Evolutionary conservation across 495 filamentous ascomycete species (phyloP).

Genomic region (Jackrogersella multiformis): DNA sequence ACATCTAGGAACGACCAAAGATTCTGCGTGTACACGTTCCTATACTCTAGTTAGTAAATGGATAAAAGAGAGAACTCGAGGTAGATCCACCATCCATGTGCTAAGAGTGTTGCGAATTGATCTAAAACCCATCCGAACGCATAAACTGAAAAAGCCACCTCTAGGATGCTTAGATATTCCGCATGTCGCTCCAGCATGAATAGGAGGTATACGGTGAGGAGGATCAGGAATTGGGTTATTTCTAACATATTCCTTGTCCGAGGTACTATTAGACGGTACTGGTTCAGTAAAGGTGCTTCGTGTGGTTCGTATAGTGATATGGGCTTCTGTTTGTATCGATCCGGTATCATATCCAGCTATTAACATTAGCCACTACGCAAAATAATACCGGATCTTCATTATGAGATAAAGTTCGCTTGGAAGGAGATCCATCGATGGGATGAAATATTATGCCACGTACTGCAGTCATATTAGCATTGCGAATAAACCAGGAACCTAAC

Average conservation of each 20-base stretch:
- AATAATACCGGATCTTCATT: not conserved
- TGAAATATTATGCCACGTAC: slow-evolving; percentile 20
- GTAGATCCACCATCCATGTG: slow-evolving; percentile 68
- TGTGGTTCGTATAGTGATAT: slow-evolving; percentile 75
- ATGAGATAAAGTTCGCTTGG: not conserved
- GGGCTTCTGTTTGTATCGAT: slow-evolving; percentile 76
- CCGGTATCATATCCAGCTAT: slow-evolving; percentile 72
- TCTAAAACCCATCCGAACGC: slow-evolving; percentile 77
- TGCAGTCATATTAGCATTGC: slow-evolving; percentile 21
- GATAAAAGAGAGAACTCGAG: not conserved
- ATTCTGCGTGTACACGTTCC: slow-evolving; percentile 80
- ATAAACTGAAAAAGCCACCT: slow-evolving; percentile 70
- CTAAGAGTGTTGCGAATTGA: slow-evolving; percentile 74
- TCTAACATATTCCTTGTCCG: slow-evolving; percentile 74
- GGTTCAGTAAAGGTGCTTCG: slow-evolving; percentile 72
- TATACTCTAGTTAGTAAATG: slow-evolving; percentile 39
- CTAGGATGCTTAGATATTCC: slow-evolving; percentile 57
- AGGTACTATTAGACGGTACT: slow-evolving; percentile 77
- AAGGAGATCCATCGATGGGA: not conserved
- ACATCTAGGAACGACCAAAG: slow-evolving; percentile 82
- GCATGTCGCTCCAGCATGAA: slow-evolving; percentile 69
- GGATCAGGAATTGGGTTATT: slow-evolving; percentile 69
- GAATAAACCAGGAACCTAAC: not conserved
- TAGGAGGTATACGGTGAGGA: slow-evolving; percentile 68
- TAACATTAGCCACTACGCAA: slow-evolving; percentile 10